Percentiles rank a stretch among this genome's conserved stretches.
Evolutionary conservation across 1,284 basidiomycete genomes (phyloP).

Genomic region (Cutaneotrichosporon cutaneum): DNA sequence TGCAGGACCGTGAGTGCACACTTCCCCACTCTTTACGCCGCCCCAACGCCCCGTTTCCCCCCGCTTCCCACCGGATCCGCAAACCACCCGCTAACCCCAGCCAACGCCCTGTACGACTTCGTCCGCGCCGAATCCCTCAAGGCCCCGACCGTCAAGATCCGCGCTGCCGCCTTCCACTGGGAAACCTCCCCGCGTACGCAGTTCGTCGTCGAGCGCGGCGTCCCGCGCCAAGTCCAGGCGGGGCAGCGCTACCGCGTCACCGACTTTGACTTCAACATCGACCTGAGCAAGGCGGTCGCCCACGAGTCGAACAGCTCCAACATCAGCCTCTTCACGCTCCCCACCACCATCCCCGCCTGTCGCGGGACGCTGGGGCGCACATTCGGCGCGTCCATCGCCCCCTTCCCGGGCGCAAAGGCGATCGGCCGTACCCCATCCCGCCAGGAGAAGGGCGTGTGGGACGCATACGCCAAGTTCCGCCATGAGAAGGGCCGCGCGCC

Average conservation of each 20-base stretch:
- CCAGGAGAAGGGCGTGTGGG: conserved; percentile 9
- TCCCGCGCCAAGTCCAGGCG: conserved; percentile 17
- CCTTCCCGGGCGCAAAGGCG: conserved; percentile 1
- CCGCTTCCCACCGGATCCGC: conserved; percentile 4
- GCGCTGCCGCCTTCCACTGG: conserved; percentile 28
- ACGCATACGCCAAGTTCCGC: conserved; percentile 10
- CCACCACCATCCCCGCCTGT: conserved; percentile 15
- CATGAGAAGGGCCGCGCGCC: conserved; percentile 14
- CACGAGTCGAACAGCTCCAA: conserved; percentile 38
- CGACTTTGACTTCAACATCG: conserved; percentile 48
- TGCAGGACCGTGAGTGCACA: conserved; percentile 32
- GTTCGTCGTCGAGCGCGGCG: conserved; percentile 30
- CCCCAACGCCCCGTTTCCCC: not conserved
- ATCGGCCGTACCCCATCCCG: not conserved
- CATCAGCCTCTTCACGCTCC: conserved; percentile 30
- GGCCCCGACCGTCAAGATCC: conserved; percentile 31
- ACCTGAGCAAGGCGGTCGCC: conserved; percentile 31
- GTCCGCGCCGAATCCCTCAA: conserved; percentile 32
- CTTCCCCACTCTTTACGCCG: not conserved
- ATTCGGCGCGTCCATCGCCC: conserved; percentile 4
- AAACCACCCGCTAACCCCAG: conserved; percentile 17
- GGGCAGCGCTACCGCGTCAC: conserved; percentile 34
- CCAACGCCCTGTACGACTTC: conserved; percentile 42
- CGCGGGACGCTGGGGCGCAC: conserved; percentile 23
- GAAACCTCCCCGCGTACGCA: conserved; percentile 29